Base-by-base conservation (phyloP, 495 filamentous ascomycete species). In the Neurospora pannonica region DNA sequence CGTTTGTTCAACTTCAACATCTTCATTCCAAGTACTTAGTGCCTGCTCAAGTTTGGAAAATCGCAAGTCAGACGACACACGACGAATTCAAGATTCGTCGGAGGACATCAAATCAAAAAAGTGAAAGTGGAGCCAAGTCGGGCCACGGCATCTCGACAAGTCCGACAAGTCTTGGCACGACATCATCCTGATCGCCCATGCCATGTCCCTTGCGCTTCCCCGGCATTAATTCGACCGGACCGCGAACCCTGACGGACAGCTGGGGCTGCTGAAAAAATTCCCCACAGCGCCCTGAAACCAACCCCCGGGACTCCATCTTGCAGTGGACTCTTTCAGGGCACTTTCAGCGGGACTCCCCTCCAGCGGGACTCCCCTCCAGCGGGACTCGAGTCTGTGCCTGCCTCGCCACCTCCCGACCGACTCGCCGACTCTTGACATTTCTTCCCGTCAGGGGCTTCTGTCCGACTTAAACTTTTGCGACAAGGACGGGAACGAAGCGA, bases 111-210 rank as follows among this genome's bases (percentile, higher is more conserved):
- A 46, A 21, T 10, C 13, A 54, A 6, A 39, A 1, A 38, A 38
- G 37, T 21, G n/a, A 3, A 9, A n/a, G 48, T 31, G 54, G 54
- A 62, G 54, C 24, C 54, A 62, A 31, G 24, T 62, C 54, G 54
- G 54, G 2, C 24, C 13, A 28, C 54, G 54, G 54, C 54, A 62
- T 62, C 54, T 62, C 6, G 54, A 34, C 54, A 34, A 62, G 24
- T 72, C 71, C 28, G 42, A 36, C 71, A 17, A 17, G 71, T 72
- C 71, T 72, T 67, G 71, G 71, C 71, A 72, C 71, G 21, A 67
- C 42, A 37, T 71, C 70, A 39, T 71, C 70, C 39, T 70, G n/a
- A 24, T 24, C 39, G 39, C 39, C 10, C 38, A 34, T 43, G 8
- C 1, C 21, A 37, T 43, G 5, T 37, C 24, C 46, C 39, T 36